A percentile compares a stretch with the other conserved stretches of the same genome.
phyloP scores from a whole-genome alignment of 306 rosid species.

The Spatholobus suberectus region DNA sequence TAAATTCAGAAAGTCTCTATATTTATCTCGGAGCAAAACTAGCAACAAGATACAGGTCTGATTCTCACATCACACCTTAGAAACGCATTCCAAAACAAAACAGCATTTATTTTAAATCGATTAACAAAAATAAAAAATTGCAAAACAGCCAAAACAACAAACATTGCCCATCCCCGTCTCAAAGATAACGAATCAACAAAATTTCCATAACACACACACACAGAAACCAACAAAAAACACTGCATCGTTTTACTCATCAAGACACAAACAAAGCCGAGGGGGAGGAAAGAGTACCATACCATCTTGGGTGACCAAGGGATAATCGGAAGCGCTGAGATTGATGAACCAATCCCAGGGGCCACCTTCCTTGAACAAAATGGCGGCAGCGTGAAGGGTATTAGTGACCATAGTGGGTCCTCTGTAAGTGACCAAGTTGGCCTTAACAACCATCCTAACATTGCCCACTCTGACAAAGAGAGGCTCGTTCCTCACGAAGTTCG shows the following conservation, averaged over 20 bases:
- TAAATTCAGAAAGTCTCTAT: not conserved
- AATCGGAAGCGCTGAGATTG: conserved; percentile 63
- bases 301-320: conserved; percentile 60
- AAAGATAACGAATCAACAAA: not conserved
- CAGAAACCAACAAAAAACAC: not conserved
- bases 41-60: conserved; percentile 17
- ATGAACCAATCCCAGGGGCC: conserved; percentile 62
- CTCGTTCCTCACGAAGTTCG: conserved; percentile 42
- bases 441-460: conserved; percentile 53
- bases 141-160: not conserved
- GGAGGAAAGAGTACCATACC: conserved; percentile 15
- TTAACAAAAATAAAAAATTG: not conserved
- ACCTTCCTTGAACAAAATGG: conserved; percentile 53
- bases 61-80: not conserved
- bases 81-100: conserved; percentile 23
- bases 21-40: conserved; percentile 33
- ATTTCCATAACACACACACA: not conserved
- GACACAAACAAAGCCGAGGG: conserved; percentile 3
- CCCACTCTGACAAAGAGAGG: conserved; percentile 49
- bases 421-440: conserved; percentile 65
- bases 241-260: conserved; percentile 7
- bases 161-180: not conserved
- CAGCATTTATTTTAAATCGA: not conserved
- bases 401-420: conserved; percentile 63
- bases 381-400: conserved; percentile 59